Percentiles rank a stretch among this genome's conserved stretches.
phyloP scores from a whole-genome alignment of 305 asterid species.

The Fraxinus ornus region DNA sequence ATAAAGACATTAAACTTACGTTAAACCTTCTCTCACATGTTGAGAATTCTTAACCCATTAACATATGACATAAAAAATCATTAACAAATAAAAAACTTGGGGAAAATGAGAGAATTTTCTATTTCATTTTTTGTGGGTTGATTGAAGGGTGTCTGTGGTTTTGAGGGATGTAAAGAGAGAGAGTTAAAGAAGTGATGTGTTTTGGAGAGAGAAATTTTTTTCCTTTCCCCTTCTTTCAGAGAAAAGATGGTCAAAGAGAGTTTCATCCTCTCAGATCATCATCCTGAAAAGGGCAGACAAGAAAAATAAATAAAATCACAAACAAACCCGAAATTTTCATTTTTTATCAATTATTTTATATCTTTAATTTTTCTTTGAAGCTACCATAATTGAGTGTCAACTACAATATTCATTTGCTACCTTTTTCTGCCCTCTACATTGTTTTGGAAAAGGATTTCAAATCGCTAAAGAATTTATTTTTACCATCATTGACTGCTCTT shows the following conservation, averaged over 20 bases:
- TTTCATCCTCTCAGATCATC: slow-evolving; percentile 85
- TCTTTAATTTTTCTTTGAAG: slow-evolving; percentile 9
- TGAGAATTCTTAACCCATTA: background rate
- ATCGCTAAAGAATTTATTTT: slow-evolving; percentile 16
- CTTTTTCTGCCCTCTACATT: slow-evolving; percentile 17
- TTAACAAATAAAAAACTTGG: background rate
- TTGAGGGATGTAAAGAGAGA: background rate
- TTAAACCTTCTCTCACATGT: background rate
- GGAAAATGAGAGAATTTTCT: background rate
- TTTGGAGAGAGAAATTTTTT: slow-evolving; percentile 33
- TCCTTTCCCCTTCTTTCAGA: slow-evolving; percentile 63
- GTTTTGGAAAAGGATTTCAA: slow-evolving; percentile 24
- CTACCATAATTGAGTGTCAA: slow-evolving; percentile 23
- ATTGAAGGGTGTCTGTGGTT: background rate
- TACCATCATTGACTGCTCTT: background rate
- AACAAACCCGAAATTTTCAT: slow-evolving; percentile 9
- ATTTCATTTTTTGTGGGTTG: background rate
- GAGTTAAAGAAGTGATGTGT: slow-evolving; percentile 31
- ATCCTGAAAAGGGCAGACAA: slow-evolving; percentile 64
- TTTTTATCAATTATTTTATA: background rate
- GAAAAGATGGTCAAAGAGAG: slow-evolving; percentile 77
- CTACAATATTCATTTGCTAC: background rate
- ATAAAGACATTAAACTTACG: background rate
- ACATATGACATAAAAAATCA: background rate
- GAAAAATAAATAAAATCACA: slow-evolving; percentile 10